Percentiles rank a stretch among this genome's conserved stretches.
Conservation (phyloP, 2,329 filamentous ascomycete genomes). For the Claviceps lovelessii region DNA sequence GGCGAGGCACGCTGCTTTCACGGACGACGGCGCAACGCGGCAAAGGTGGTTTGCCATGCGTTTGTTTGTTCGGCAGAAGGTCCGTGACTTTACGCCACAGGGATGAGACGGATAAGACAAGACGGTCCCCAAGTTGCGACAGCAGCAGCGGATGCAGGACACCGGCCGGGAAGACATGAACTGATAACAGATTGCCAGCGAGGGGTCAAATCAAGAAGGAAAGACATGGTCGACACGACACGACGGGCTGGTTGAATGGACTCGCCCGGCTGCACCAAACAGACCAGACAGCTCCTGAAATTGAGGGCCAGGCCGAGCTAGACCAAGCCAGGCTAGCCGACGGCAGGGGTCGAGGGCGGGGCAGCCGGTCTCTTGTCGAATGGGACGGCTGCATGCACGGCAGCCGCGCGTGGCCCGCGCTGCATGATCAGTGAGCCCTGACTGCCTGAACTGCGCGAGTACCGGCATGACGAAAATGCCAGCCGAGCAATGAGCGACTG, state of each 20-base stretch:
- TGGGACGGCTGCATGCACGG: neutral
- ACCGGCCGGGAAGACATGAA: no score
- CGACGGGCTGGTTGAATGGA: no score
- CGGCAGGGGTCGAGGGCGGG: constrained; percentile 3
- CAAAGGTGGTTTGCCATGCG: neutral
- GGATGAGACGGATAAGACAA: neutral
- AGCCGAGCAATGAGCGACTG: no score
- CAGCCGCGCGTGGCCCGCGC: neutral
- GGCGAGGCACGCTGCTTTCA: neutral
- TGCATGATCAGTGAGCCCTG: neutral
- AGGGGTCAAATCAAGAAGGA: constrained; percentile 23
- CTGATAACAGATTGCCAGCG: neutral
- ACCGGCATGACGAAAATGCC: neutral
- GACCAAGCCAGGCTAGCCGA: neutral
- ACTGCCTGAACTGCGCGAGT: neutral
- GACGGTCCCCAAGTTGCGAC: constrained; percentile 2
- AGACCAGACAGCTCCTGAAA: constrained; percentile 2
- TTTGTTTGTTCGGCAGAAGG: constrained; percentile 1
- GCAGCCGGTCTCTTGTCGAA: neutral
- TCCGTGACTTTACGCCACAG: constrained; percentile 2
- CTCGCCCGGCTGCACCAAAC: no score
- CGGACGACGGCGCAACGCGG: neutral
- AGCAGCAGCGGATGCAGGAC: constrained; percentile 2
- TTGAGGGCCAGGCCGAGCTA: neutral
- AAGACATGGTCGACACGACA: constrained; percentile 16